Conservation (phyloP, 805 yeast genomes). For the Wickerhamiella dianesei region DNA sequence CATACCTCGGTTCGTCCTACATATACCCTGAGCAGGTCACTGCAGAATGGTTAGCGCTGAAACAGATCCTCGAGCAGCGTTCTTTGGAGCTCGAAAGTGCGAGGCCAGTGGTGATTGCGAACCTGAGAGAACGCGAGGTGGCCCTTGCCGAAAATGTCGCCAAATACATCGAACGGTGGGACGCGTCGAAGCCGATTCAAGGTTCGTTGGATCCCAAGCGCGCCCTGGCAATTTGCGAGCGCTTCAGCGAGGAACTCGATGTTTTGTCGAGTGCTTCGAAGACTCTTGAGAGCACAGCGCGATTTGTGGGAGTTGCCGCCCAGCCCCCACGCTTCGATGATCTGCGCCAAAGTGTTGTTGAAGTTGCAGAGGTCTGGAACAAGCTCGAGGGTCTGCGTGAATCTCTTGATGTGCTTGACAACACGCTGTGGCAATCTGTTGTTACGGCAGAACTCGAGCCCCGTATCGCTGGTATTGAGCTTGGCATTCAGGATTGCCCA, state of each 20-base stretch:
- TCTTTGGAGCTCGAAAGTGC: neutral
- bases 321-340: slow-evolving; percentile 20
- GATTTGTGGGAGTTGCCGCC: neutral
- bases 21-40: neutral
- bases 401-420: slow-evolving; percentile 32
- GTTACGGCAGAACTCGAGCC: slow-evolving; percentile 27
- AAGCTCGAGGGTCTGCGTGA: slow-evolving; percentile 41
- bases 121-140: neutral
- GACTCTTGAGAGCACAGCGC: neutral
- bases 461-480: slow-evolving; percentile 21
- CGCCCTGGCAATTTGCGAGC: slow-evolving; percentile 20
- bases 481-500: slow-evolving; percentile 39
- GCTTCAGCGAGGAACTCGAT: slow-evolving; percentile 36
- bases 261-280: neutral
- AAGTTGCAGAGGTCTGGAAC: slow-evolving; percentile 51
- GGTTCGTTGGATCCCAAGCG: neutral
- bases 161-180: neutral
- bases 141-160: neutral
- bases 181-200: neutral
- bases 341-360: slow-evolving; percentile 37
- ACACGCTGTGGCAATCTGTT: slow-evolving; percentile 33
- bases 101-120: neutral
- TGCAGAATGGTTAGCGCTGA: neutral
- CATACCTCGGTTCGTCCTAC: neutral
- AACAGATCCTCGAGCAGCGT: neutral